Base-by-base conservation (phyloP, 805 yeast genomes). In the Cyberlindnera saturnus region DNA sequence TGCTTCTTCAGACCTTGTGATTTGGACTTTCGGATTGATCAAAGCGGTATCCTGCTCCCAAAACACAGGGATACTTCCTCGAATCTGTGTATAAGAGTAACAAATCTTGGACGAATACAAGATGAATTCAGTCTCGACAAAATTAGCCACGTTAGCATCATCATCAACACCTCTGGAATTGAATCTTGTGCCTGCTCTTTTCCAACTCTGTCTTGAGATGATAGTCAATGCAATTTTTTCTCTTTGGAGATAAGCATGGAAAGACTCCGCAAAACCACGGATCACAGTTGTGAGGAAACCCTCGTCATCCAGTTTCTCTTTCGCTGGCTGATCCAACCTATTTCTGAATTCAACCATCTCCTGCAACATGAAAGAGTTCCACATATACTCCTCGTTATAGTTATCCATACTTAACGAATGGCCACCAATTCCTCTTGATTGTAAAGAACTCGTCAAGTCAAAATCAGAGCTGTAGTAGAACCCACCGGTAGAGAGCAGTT, bases 11-110 rank as follows among this genome's bases (percentile, higher is more conserved):
- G 96, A 86, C 55, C 99, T 73, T 0, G 97, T 89, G 11, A 93
- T 74, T 34, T 83, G 83, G 39, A 91, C 89, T 59, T 90, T 93
- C 18, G 97, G 96, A 48, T 86, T 82, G n/a, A 93, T 77, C 47
- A 91, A 66, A 3, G 95, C 86, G 2, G 95, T 80, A 56, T 90
- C 97, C 63, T 93, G 99, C 61, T 93, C 99, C 99, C 99, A 93
- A 57, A 93, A 93, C 1, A 91, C 74, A 0, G 99, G 99, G 4
- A 93, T 90, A 16, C 95, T 84, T 10, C 99, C 99, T 60, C 99
- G 73, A n/a, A 93, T 79, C 63, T 90, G 96, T 1, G 84, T 76
- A 62, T 82, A 90, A 2, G 97, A 79, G 60, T 78, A 89, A 70
- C 76, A 66, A 64, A 75, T 57, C 58, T 66, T 56, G 55, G 64